Evolutionary conservation across 1,284 basidiomycete species (phyloP).

Genomic region (Ganoderma lingzhi): DNA sequence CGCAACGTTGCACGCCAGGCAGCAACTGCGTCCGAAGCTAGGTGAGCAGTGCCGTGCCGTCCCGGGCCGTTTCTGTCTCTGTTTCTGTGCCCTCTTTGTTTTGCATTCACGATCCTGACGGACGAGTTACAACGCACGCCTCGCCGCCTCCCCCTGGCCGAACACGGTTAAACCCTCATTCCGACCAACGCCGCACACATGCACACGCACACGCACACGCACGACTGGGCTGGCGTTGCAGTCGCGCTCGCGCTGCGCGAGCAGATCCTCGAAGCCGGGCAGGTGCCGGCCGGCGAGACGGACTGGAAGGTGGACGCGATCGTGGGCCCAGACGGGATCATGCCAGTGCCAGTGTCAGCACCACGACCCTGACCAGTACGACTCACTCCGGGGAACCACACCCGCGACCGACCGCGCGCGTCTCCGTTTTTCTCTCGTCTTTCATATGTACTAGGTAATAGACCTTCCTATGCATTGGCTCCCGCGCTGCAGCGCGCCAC

Average conservation of each 20-base stretch:
- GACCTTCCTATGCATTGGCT: background rate
- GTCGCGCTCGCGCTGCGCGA: slow-evolving; percentile 73
- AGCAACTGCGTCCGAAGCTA: slow-evolving; percentile 24
- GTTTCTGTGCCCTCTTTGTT: background rate
- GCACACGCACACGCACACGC: background rate
- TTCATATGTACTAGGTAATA: background rate
- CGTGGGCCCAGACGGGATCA: slow-evolving; percentile 59
- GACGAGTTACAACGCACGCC: background rate
- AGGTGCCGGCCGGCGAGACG: slow-evolving; percentile 63
- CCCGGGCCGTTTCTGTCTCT: background rate
- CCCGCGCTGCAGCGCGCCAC: background rate
- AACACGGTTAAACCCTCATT: background rate
- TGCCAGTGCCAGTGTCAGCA: slow-evolving; percentile 28
- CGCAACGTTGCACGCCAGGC: slow-evolving; percentile 18
- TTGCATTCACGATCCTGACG: background rate
- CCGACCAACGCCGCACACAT: background rate
- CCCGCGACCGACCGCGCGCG: no score
- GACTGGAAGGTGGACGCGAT: slow-evolving; percentile 78
- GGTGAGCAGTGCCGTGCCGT: slow-evolving; percentile 17
- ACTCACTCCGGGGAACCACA: background rate
- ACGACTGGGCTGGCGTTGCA: slow-evolving; percentile 35
- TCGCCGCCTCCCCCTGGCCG: no score
- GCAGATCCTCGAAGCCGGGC: slow-evolving; percentile 62
- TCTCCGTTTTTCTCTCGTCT: background rate
- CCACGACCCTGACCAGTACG: background rate